Evolutionary conservation across 208 protist species (phyloP).

Genomic region (Trypanosoma cruzi): DNA sequence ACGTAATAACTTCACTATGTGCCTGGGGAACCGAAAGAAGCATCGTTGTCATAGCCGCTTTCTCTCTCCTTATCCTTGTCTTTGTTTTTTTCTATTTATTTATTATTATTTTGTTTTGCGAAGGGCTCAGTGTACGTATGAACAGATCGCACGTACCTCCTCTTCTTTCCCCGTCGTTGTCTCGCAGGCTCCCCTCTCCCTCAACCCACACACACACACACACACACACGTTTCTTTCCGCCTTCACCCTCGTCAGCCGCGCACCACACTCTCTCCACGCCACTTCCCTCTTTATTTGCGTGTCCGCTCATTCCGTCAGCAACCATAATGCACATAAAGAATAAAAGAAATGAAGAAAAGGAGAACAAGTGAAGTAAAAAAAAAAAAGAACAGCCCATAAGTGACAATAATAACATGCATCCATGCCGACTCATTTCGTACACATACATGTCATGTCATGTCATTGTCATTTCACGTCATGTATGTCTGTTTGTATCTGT

Average conservation of each 20-base stretch:
- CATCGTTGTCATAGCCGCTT: constrained; percentile 24
- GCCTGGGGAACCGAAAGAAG: constrained; percentile 51
- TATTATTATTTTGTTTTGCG: not conserved
- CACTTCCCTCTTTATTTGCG: not conserved
- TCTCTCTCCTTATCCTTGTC: not conserved
- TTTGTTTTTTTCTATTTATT: not conserved
- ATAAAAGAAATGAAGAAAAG: constrained; percentile 4
- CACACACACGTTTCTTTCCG: not conserved
- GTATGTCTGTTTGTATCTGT: too few relatives aligned
- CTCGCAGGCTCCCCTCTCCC: not conserved
- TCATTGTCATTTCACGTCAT: too few relatives aligned
- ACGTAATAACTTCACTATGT: constrained; percentile 77
- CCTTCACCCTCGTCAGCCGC: not conserved
- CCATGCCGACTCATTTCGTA: not conserved
- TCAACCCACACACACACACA: too few relatives aligned
- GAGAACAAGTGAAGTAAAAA: not conserved
- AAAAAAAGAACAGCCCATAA: not conserved
- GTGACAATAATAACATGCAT: not conserved
- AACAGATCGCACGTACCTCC: not conserved
- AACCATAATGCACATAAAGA: not conserved
- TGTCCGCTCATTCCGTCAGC: not conserved
- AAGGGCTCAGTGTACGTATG: not conserved
- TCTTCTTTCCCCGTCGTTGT: not conserved
- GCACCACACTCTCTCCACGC: not conserved
- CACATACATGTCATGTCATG: too few relatives aligned